Conservation (phyloP, 1,284 basidiomycete genomes). For the Austroboletus olivaceoglutinosus region DNA sequence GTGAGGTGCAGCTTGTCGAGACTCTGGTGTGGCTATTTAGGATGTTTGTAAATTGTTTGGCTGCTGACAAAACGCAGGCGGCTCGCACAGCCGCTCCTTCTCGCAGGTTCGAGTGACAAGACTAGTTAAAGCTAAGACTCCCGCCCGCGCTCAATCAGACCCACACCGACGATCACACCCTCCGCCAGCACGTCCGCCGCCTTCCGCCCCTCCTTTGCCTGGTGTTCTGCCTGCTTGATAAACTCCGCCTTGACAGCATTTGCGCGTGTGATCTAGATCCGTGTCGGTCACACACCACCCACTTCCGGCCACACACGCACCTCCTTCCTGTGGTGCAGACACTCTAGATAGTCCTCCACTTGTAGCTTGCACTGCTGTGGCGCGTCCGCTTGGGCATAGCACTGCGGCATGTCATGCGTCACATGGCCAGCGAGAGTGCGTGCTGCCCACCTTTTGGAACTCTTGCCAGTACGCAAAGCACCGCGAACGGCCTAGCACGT, state of each 20-base stretch:
- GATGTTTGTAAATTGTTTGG: conserved; percentile 46
- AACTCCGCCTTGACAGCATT: conserved; percentile 74
- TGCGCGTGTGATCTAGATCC: conserved; percentile 65
- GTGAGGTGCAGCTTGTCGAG: conserved; percentile 21
- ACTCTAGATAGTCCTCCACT: conserved; percentile 91
- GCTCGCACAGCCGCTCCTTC: no score
- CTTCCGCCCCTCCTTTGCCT: conserved; percentile 69
- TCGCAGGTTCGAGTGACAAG: no score
- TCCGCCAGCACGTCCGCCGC: conserved; percentile 70
- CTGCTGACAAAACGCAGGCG: conserved; percentile 31
- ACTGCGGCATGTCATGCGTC: conserved; percentile 46
- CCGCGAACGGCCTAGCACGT: conserved; percentile 71
- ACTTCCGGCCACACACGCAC: conserved; percentile 42
- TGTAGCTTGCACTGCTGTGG: conserved; percentile 73
- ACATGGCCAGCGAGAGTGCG: background rate
- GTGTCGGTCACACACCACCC: background rate
- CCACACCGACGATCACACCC: conserved; percentile 72
- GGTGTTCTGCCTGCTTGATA: conserved; percentile 62
- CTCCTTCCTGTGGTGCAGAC: conserved; percentile 90
- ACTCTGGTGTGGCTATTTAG: conserved; percentile 44
- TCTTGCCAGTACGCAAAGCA: conserved; percentile 95
- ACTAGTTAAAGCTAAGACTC: background rate
- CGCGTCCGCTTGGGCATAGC: conserved; percentile 81
- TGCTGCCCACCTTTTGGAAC: conserved; percentile 65
- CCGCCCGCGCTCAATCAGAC: conserved; percentile 60